Evolutionary conservation across 176 grass and related monocot species (phyloP), one percentile per base, ranked within the genome.

Genomic region (Oryza glumipatula): DNA sequence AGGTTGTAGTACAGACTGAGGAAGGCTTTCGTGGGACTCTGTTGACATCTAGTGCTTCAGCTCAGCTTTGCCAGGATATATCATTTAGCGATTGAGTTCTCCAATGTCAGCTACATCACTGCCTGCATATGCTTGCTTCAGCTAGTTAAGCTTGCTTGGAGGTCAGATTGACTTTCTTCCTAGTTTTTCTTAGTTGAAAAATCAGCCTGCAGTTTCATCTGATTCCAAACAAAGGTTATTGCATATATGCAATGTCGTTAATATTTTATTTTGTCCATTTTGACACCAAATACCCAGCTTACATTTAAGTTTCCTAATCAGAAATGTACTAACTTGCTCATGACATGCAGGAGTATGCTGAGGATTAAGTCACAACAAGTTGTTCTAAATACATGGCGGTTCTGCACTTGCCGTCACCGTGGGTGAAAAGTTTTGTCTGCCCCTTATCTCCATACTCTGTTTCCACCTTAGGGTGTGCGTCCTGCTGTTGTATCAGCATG

Each of bases 11-110:
- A 30, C 80, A 76, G 46, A 75, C 83, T 52, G 96, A 99, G 91
- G 91, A 96, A 94, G 96, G 96, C 52, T 99, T 99, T 71, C 93
- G 96, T 68, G 96, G 96, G 64, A 99, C 96, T 68, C 73, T 99
- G 32, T 91, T 99, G 91, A 79, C 96, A 38, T 94, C 91, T 16
- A 81, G 91, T 91, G 76, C 92, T 24, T 69, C 91, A 66, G 71
- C 81, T 65, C 89, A 87, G 41, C 80, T 80, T 87, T 87, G 76
- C 76, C 85, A 91, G 85, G 89, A 91, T 68, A 70, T 84, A 76
- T 5, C 70, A 45, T 76, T 80, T 61, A 91, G 65, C 41, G 89
- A 87, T 56, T 91, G 85, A 91, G 65, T 87, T 80, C 12, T 41
- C 22, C n/a, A 58, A 10, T 79, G 52, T 24, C 30, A 51, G 30